A percentile compares a stretch with the other conserved stretches of the same genome.
These are phyloP conservation scores for Daldinia decipiens DNA, from an alignment of 495 filamentous ascomycete genomes.

Conservation along the genomic window DNA sequence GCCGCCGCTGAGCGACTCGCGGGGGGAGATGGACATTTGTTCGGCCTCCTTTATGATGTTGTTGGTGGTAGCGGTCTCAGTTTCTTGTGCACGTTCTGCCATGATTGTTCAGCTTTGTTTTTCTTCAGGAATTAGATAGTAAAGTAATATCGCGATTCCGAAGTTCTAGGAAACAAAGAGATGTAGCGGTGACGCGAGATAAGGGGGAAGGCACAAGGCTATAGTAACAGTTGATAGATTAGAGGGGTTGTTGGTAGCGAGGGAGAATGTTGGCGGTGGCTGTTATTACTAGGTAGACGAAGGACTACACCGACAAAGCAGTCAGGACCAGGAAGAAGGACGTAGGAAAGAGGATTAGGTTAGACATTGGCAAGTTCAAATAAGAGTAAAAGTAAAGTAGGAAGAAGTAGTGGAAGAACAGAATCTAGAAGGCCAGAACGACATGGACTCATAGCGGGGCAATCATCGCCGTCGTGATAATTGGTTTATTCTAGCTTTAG, in stretches of 20 bases:
- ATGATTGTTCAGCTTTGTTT: constrained; percentile 43
- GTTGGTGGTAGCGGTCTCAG: constrained; percentile 45
- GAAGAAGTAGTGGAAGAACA: constrained; percentile 30
- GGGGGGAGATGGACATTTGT: constrained; percentile 45
- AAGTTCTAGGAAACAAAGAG: constrained; percentile 1
- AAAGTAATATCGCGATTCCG: not conserved
- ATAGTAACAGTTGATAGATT: constrained; percentile 14
- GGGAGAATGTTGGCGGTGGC: constrained; percentile 2
- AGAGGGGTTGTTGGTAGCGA: not conserved
- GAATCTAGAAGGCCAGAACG: constrained; percentile 35
- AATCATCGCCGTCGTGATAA: constrained; percentile 30
- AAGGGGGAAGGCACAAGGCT: constrained; percentile 1
- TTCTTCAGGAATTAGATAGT: not conserved
- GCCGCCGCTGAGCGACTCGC: constrained; percentile 27
- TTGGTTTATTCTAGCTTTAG: constrained; percentile 36
- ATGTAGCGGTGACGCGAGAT: constrained; percentile 10
- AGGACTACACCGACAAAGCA: constrained; percentile 13
- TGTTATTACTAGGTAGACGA: constrained; percentile 10
- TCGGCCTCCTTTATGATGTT: constrained; percentile 46
- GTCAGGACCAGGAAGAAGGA: constrained; percentile 5
- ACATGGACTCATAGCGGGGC: constrained; percentile 41
- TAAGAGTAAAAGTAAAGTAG: constrained; percentile 26
- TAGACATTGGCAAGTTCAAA: constrained; percentile 46
- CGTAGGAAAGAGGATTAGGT: constrained; percentile 21
- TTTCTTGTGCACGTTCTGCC: constrained; percentile 51